phyloP scores from a whole-genome alignment of 73 alveolate genomes.

The Paramecium tetraurelia region DNA sequence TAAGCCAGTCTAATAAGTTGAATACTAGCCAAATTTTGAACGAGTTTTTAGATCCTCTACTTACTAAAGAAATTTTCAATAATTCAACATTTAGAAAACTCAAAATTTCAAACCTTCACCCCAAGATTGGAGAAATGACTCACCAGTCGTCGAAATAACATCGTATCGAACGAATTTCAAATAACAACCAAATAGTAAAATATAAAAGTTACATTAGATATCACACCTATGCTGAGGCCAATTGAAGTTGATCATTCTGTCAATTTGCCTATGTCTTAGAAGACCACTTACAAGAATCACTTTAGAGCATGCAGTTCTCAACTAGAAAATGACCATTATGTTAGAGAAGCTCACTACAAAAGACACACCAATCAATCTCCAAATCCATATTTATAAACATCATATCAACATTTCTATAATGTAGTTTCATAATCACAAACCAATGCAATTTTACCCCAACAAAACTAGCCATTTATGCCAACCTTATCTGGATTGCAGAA shows the following conservation, averaged over 20 bases:
- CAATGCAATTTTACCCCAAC: neutral
- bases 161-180: neutral
- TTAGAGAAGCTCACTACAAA: neutral
- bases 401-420: neutral
- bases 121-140: neutral
- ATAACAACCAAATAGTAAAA: neutral
- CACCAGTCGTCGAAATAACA: neutral
- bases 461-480: constrained; percentile 18
- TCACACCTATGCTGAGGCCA: neutral
- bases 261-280: neutral
- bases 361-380: neutral
- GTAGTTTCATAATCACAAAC: neutral
- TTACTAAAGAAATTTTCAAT: neutral
- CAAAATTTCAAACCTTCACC: neutral
- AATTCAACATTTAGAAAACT: neutral
- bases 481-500: neutral
- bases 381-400: neutral
- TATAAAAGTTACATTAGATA: neutral
- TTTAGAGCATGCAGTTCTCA: constrained; percentile 3
- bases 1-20: neutral
- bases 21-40: neutral
- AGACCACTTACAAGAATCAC: neutral
- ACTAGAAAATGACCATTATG: neutral
- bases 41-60: neutral
- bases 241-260: neutral